These are phyloP conservation scores for Phylloporus arenicola DNA, from an alignment of 768 basidiomycete genomes.

Conservation along the genomic window DNA sequence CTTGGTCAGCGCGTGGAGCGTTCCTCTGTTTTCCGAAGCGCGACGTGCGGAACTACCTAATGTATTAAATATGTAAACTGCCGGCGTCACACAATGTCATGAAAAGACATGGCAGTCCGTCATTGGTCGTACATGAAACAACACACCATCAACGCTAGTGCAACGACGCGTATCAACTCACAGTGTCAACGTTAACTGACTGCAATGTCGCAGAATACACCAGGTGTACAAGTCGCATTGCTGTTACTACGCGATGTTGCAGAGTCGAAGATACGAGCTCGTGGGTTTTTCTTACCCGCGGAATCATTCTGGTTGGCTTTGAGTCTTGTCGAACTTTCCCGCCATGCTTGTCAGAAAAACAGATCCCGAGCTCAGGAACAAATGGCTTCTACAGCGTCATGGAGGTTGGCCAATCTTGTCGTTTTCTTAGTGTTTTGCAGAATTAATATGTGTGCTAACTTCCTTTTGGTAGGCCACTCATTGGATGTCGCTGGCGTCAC, in stretches of 20 bases:
- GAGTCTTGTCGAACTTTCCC: neutral
- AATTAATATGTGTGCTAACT: slow-evolving; percentile 23
- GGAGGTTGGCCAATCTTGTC: neutral
- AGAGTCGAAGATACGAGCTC: neutral
- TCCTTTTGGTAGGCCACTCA: slow-evolving; percentile 17
- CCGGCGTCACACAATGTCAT: no score
- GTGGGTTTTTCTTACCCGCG: neutral
- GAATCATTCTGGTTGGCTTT: neutral
- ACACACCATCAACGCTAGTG: neutral
- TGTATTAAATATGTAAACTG: no score
- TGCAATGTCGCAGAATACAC: neutral
- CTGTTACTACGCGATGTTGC: neutral
- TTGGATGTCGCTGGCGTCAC: slow-evolving; percentile 19
- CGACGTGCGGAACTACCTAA: no score
- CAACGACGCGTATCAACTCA: neutral
- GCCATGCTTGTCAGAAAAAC: neutral
- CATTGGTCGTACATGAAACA: neutral
- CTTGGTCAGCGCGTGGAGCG: no score
- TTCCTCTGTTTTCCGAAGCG: no score
- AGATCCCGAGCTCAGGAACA: neutral
- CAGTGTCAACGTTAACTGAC: neutral
- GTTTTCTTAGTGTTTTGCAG: slow-evolving; percentile 4
- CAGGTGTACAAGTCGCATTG: neutral
- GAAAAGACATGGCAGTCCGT: no score
- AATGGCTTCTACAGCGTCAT: neutral